These are phyloP conservation scores for Aspergillus chevalieri DNA, from an alignment of 2,329 filamentous ascomycete species.

Conservation along the genomic window DNA sequence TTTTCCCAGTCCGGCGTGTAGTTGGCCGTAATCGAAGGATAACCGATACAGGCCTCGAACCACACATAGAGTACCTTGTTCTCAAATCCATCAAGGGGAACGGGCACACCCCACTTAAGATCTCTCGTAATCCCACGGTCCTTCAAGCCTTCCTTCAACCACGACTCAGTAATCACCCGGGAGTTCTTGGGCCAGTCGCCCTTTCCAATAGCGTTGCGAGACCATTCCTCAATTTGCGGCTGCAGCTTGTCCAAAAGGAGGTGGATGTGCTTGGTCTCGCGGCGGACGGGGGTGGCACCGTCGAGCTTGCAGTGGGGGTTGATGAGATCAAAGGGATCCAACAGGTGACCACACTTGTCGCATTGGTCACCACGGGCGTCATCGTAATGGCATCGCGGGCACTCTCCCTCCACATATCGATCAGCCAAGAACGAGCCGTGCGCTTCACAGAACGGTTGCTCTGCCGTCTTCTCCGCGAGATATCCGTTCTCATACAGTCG, in stretches of 20 bases:
- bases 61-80: constrained; percentile 86
- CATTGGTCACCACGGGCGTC: constrained; percentile 70
- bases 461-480: constrained; percentile 78
- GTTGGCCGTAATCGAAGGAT: constrained; percentile 87
- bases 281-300: constrained; percentile 68
- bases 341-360: constrained; percentile 65
- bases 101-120: constrained; percentile 76
- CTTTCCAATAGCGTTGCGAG: constrained; percentile 63
- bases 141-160: constrained; percentile 68
- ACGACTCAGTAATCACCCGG: constrained; percentile 40
- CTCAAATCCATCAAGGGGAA: constrained; percentile 56
- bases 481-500: constrained; percentile 85
- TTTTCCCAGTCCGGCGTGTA: constrained; percentile 85
- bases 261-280: constrained; percentile 85
- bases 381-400: constrained; percentile 51
- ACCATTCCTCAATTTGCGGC: constrained; percentile 70
- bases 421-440: constrained; percentile 65
- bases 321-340: constrained; percentile 68
- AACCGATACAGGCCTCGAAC: constrained; percentile 91
- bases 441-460: constrained; percentile 81
- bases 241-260: constrained; percentile 80
- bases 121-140: constrained; percentile 86
- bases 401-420: constrained; percentile 54
- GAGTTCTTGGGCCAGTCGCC: constrained; percentile 49
- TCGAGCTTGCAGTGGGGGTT: constrained; percentile 91